Evolutionary conservation across 805 yeast genomes (phyloP).

Genomic region (Starmera caribaea): DNA sequence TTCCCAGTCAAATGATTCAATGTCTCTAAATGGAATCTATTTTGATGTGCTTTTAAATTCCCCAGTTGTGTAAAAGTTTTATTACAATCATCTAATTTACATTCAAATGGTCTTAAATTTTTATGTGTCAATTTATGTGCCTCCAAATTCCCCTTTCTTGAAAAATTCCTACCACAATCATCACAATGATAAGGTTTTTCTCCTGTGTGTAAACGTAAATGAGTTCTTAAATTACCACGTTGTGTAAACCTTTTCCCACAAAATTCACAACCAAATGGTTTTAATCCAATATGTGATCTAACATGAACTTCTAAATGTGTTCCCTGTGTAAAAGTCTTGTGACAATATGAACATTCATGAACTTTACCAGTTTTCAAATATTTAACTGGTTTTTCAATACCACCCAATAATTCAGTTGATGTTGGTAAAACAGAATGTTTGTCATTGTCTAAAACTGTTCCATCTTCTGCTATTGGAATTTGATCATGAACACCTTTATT

Average conservation of each 20-base stretch:
- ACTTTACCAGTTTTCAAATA: conserved; percentile 31
- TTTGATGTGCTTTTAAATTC: conserved; percentile 89
- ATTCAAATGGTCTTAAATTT: conserved; percentile 66
- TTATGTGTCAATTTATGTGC: conserved; percentile 82
- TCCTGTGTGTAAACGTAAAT: conserved; percentile 79
- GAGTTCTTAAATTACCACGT: conserved; percentile 85
- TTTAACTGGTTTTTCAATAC: conserved; percentile 55
- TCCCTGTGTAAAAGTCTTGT: conserved; percentile 75
- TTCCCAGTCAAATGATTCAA: conserved; percentile 56
- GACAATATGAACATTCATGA: conserved; percentile 70
- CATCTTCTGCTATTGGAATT: conserved; percentile 59
- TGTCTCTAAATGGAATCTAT: conserved; percentile 72
- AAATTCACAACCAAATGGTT: conserved; percentile 71
- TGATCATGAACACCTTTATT: conserved; percentile 63
- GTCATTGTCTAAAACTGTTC: conserved; percentile 49
- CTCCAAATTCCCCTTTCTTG: conserved; percentile 85
- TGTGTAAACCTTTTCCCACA: conserved; percentile 83
- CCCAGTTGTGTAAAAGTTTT: conserved; percentile 89
- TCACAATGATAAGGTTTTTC: conserved; percentile 84
- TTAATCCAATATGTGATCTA: conserved; percentile 76
- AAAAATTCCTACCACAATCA: conserved; percentile 65
- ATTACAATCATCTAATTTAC: conserved; percentile 73
- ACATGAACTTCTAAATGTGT: conserved; percentile 88
- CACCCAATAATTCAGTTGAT: conserved; percentile 63
- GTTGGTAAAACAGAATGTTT: conserved; percentile 41